Evolutionary conservation across 805 yeast species (phyloP).

Genomic region (Cyberlindnera americana): DNA sequence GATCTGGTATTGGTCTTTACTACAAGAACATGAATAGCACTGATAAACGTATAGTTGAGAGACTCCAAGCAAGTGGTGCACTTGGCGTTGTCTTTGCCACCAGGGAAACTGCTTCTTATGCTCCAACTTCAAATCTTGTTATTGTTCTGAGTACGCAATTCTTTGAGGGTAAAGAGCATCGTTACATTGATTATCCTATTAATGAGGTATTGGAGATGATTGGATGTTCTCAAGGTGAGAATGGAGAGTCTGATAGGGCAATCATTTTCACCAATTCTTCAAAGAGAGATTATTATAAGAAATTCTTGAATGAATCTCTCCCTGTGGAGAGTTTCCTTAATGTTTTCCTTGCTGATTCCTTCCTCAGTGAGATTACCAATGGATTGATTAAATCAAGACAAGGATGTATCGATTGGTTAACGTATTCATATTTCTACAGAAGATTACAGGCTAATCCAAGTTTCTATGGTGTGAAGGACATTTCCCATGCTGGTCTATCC

Average conservation of each 20-base stretch:
- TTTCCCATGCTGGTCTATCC: constrained; percentile 65
- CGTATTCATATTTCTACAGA: constrained; percentile 78
- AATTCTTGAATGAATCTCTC: constrained; percentile 67
- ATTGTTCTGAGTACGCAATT: constrained; percentile 67
- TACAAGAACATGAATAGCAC: constrained; percentile 52
- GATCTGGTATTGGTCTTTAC: constrained; percentile 61
- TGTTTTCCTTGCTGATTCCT: constrained; percentile 56
- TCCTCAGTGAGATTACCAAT: constrained; percentile 71
- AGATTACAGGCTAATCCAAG: constrained; percentile 81
- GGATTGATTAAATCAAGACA: constrained; percentile 64
- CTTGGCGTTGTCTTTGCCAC: constrained; percentile 59
- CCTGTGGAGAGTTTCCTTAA: constrained; percentile 82
- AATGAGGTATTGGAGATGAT: constrained; percentile 65
- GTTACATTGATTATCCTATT: constrained; percentile 65
- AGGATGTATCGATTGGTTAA: constrained; percentile 87
- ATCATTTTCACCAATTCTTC: constrained; percentile 54
- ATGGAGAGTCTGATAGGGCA: constrained; percentile 38
- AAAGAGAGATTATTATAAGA: constrained; percentile 60
- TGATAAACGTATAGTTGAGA: constrained; percentile 56
- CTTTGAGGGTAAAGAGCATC: constrained; percentile 70
- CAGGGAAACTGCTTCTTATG: constrained; percentile 47
- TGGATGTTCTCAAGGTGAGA: constrained; percentile 35
- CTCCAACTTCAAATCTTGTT: constrained; percentile 53
- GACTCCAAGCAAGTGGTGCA: constrained; percentile 46
- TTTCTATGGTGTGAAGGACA: constrained; percentile 74